Conservation (phyloP, 805 yeast genomes). For the Lachancea lanzarotensis region DNA sequence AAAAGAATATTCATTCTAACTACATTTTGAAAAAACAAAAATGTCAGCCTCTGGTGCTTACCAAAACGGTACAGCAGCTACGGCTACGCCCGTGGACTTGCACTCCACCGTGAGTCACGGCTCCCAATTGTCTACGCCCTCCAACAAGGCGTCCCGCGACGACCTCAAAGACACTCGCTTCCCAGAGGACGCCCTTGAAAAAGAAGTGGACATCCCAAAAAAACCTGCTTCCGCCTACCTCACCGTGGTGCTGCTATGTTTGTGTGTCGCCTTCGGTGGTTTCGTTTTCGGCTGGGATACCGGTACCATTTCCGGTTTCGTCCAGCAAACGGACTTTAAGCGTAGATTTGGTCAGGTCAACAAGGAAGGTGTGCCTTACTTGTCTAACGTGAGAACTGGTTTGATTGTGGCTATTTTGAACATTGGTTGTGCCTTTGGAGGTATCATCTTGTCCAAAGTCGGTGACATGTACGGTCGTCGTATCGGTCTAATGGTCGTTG, state of each 20-base stretch:
- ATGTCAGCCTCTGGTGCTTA: conserved; percentile 7
- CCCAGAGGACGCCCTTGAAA: conserved; percentile 3
- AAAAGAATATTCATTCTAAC: too few species aligned
- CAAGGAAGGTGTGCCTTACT: conserved; percentile 38
- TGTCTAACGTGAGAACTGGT: conserved; percentile 51
- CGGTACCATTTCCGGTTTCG: conserved; percentile 73
- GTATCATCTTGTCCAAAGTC: conserved; percentile 47
- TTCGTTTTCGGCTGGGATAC: conserved; percentile 76
- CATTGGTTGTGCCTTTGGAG: conserved; percentile 71
- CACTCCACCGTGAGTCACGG: conserved; percentile 10
- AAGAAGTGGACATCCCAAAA: conserved; percentile 23
- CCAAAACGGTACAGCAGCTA: conserved; percentile 8
- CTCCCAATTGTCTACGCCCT: conserved; percentile 25
- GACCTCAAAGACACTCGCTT: conserved; percentile 16
- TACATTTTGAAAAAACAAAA: neutral
- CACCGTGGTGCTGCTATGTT: conserved; percentile 31
- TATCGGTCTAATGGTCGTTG: conserved; percentile 52
- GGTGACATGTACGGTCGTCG: conserved; percentile 66
- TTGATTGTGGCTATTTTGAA: conserved; percentile 56
- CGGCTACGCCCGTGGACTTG: conserved; percentile 12
- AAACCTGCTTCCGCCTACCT: conserved; percentile 33
- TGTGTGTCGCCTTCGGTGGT: conserved; percentile 57
- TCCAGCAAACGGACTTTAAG: conserved; percentile 48
- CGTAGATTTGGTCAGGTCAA: conserved; percentile 48
- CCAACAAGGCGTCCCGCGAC: conserved; percentile 29